Evolutionary conservation across 1,284 basidiomycete species (phyloP).

Genomic region (Laetiporus sulphureus): DNA sequence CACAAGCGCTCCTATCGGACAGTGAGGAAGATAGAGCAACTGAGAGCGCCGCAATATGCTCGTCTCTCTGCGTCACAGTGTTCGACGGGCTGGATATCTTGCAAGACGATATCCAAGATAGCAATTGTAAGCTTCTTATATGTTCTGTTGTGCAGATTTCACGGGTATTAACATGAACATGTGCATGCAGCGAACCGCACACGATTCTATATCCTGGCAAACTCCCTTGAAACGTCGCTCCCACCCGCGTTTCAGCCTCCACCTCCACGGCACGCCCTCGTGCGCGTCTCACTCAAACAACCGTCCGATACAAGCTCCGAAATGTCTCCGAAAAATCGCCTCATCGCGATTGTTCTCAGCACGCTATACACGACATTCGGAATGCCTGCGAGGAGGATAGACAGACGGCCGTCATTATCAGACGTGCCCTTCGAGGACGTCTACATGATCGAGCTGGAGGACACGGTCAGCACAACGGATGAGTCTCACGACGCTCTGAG

Average conservation of each 20-base stretch:
- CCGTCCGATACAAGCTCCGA: background rate
- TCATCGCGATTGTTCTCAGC: constrained; percentile 20
- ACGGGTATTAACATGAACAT: constrained; percentile 3
- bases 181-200: constrained; percentile 52
- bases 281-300: constrained; percentile 26
- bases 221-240: constrained; percentile 20
- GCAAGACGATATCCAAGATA: constrained; percentile 55
- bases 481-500: constrained; percentile 8
- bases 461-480: constrained; percentile 12
- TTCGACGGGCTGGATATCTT: constrained; percentile 55
- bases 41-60: constrained; percentile 66
- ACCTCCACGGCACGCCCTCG: constrained; percentile 29
- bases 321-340: constrained; percentile 13
- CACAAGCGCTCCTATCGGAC: constrained; percentile 37
- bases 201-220: constrained; percentile 51
- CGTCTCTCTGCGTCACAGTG: constrained; percentile 49
- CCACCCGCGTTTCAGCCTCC: constrained; percentile 13
- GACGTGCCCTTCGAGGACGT: constrained; percentile 47
- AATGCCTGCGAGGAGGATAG: constrained; percentile 41
- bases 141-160: background rate
- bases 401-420: constrained; percentile 50
- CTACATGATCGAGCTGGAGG: constrained; percentile 36
- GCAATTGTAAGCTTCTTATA: constrained; percentile 33
- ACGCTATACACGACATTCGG: constrained; percentile 27
- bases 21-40: constrained; percentile 27